phyloP scores from a whole-genome alignment of 2,329 filamentous ascomycete species.

The Leptographium radiaticola region DNA sequence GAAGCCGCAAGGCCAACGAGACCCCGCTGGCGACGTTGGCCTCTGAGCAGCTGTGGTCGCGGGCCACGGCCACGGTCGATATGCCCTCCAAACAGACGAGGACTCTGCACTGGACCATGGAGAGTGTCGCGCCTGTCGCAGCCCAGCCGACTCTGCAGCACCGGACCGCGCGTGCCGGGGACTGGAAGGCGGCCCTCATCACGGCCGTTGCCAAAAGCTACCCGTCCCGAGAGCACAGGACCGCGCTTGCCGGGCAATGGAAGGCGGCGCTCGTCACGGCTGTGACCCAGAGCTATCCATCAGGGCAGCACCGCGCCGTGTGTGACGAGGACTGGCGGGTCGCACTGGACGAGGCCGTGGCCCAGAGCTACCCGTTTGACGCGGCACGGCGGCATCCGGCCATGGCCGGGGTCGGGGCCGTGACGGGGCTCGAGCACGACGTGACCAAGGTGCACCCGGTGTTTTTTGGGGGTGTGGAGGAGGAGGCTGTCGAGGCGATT shows the following conservation, averaged over 20 bases:
- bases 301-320: conserved; percentile 7
- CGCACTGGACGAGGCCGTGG: conserved; percentile 20
- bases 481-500: conserved; percentile 5
- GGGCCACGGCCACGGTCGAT: background rate
- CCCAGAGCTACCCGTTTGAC: conserved; percentile 19
- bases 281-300: background rate
- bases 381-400: conserved; percentile 20
- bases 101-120: too few relatives aligned
- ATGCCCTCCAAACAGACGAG: background rate
- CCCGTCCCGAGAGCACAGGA: too few relatives aligned
- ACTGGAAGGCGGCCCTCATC: too few relatives aligned
- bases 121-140: too few relatives aligned
- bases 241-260: too few relatives aligned
- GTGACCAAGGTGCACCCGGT: conserved; percentile 18
- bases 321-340: conserved; percentile 21
- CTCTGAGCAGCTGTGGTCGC: conserved; percentile 16
- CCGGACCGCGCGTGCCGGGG: too few relatives aligned
- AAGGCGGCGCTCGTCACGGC: too few relatives aligned
- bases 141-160: too few relatives aligned
- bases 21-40: background rate
- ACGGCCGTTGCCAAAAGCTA: too few relatives aligned
- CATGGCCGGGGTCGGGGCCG: conserved; percentile 14
- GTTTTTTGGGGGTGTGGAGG: conserved; percentile 18
- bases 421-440: conserved; percentile 14
- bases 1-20: background rate